Conservation (phyloP, 345 rosid genomes). For the Rhodamnia argentea region DNA sequence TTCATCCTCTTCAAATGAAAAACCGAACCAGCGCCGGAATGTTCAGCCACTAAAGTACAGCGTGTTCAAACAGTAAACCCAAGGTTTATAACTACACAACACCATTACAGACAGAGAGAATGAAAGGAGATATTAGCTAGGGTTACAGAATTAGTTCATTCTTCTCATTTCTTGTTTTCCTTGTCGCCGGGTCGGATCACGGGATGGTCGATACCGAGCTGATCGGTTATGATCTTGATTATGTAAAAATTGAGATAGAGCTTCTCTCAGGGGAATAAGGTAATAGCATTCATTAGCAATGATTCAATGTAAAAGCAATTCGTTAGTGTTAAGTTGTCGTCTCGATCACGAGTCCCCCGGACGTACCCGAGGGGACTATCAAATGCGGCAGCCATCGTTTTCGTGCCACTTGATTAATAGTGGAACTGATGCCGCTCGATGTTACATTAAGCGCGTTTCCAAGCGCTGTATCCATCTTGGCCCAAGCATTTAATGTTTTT, state of each 20-base stretch:
- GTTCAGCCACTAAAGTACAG: background rate
- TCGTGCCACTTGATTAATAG: no score
- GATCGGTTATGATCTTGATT: background rate
- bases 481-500: no score
- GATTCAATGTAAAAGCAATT: background rate
- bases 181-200: background rate
- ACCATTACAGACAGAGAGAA: background rate
- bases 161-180: background rate
- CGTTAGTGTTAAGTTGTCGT: no score
- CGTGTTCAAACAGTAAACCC: background rate
- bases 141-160: background rate
- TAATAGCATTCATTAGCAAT: background rate
- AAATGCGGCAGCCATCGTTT: no score
- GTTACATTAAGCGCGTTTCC: no score
- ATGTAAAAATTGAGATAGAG: background rate
- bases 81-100: background rate
- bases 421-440: no score
- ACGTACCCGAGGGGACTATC: no score
- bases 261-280: background rate
- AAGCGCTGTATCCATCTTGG: no score
- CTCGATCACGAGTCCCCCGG: no score
- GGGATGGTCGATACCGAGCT: background rate
- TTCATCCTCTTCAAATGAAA: conserved; percentile 28
- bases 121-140: background rate
- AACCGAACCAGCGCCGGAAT: background rate